Evolutionary conservation across 2,329 filamentous ascomycete genomes (phyloP).

Genomic region (Pseudogymnoascus sp.): DNA sequence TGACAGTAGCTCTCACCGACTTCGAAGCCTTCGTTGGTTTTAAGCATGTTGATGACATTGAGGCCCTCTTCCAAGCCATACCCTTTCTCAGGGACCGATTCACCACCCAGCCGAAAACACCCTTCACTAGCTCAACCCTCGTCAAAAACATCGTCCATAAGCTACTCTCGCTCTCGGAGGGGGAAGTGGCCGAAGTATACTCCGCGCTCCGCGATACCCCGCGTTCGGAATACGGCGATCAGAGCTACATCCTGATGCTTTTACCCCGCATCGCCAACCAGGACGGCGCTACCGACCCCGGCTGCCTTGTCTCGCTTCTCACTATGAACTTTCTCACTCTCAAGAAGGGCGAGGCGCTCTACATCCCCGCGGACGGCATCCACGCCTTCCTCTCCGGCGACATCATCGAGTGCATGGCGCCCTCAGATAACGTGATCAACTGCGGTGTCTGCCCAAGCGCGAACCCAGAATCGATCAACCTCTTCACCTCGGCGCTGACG

Average conservation of each 20-base stretch:
- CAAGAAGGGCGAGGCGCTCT: constrained; percentile 72
- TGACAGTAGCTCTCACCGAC: constrained; percentile 59
- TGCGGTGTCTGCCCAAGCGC: constrained; percentile 63
- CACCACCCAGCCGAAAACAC: constrained; percentile 23
- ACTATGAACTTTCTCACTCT: constrained; percentile 68
- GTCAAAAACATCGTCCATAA: constrained; percentile 43
- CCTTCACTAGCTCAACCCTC: constrained; percentile 49
- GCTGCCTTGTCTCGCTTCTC: constrained; percentile 58
- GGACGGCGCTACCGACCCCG: constrained; percentile 55
- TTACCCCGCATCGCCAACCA: constrained; percentile 56
- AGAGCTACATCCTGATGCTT: constrained; percentile 54
- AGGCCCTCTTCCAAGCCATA: constrained; percentile 40
- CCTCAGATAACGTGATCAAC: constrained; percentile 84
- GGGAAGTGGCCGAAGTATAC: constrained; percentile 44
- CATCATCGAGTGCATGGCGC: constrained; percentile 97
- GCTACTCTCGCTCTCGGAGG: constrained; percentile 45
- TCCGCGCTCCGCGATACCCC: constrained; percentile 41
- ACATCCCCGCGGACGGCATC: constrained; percentile 89
- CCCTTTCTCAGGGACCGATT: constrained; percentile 18
- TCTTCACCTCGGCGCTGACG: constrained; percentile 54
- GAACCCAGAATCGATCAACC: constrained; percentile 53
- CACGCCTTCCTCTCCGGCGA: constrained; percentile 88
- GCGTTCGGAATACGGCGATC: constrained; percentile 37
- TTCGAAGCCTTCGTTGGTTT: constrained; percentile 73
- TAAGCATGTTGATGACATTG: constrained; percentile 55